A percentile compares a stretch with the other conserved stretches of the same genome.
These are phyloP conservation scores for Mariannaea elegans DNA, from an alignment of 2,329 filamentous ascomycete genomes.

Conservation along the genomic window DNA sequence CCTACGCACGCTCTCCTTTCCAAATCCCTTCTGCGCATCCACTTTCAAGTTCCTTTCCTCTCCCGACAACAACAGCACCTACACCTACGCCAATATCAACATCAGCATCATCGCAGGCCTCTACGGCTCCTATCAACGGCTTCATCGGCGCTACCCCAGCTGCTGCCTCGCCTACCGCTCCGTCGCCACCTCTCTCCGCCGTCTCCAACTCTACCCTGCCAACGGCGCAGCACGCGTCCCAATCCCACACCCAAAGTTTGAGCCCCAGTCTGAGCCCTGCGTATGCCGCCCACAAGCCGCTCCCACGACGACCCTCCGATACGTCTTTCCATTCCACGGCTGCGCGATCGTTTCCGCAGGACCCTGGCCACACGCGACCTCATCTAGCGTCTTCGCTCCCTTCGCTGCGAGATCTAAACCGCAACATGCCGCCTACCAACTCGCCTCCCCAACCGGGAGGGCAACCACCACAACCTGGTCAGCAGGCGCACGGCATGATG, in stretches of 20 bases:
- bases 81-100: constrained; percentile 23
- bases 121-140: constrained; percentile 13
- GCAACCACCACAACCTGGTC: constrained; percentile 41
- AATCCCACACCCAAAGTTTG: constrained; percentile 32
- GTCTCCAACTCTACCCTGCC: constrained; percentile 25
- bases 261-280: constrained; percentile 40
- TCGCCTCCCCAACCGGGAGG: constrained; percentile 53
- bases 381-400: constrained; percentile 56
- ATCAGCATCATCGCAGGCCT: constrained; percentile 23
- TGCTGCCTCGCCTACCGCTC: constrained; percentile 8
- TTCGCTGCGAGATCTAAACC: constrained; percentile 48
- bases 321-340: constrained; percentile 51
- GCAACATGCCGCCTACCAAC: constrained; percentile 56
- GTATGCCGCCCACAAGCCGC: constrained; percentile 42
- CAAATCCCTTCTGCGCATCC: constrained; percentile 31
- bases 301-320: constrained; percentile 52
- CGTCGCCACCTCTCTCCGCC: constrained; percentile 20
- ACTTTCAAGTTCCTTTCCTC: constrained; percentile 14
- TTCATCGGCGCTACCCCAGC: constrained; percentile 25
- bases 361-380: constrained; percentile 51
- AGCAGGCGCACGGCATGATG: constrained; percentile 46
- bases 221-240: constrained; percentile 26
- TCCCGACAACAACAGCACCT: constrained; percentile 22
- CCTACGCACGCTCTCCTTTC: constrained; percentile 45
- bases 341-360: constrained; percentile 43